Percentiles rank a stretch among this genome's conserved stretches.
Evolutionary conservation across 352 stramenopile species (phyloP).

Genomic region (Pilasporangium apinafurcum): DNA sequence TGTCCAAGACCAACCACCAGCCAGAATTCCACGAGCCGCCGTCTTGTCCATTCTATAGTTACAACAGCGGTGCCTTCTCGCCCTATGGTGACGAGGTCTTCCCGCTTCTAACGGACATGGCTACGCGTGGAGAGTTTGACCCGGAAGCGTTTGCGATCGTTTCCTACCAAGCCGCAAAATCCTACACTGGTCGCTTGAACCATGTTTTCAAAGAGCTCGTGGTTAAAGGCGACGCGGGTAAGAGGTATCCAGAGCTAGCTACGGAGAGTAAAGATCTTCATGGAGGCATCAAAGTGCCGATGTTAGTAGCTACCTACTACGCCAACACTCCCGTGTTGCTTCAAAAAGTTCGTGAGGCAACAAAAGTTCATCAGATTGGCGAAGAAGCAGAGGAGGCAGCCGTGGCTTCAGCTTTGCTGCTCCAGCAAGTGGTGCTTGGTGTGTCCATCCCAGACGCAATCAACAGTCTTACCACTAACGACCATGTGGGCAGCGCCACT

Average conservation of each 20-base stretch:
- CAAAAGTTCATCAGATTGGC: slow-evolving; percentile 50
- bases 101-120: slow-evolving; percentile 49
- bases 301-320: slow-evolving; percentile 46
- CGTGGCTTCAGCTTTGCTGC: slow-evolving; percentile 37
- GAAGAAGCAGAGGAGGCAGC: slow-evolving; percentile 36
- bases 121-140: slow-evolving; percentile 31
- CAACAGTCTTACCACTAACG: slow-evolving; percentile 20
- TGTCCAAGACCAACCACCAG: background rate
- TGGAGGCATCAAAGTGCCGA: slow-evolving; percentile 46
- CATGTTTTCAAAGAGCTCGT: slow-evolving; percentile 66
- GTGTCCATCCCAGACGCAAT: slow-evolving; percentile 28
- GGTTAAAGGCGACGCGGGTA: slow-evolving; percentile 50
- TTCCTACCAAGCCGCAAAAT: slow-evolving; percentile 51
- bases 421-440: slow-evolving; percentile 43
- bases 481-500: slow-evolving; percentile 21
- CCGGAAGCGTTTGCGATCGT: slow-evolving; percentile 28
- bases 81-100: slow-evolving; percentile 65
- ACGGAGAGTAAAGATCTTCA: slow-evolving; percentile 49
- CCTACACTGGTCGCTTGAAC: slow-evolving; percentile 53
- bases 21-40: slow-evolving; percentile 57
- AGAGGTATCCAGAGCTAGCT: slow-evolving; percentile 45
- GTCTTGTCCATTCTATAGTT: slow-evolving; percentile 57
- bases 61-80: slow-evolving; percentile 40
- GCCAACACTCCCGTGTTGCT: slow-evolving; percentile 29
- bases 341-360: slow-evolving; percentile 35